Conservation (phyloP, 2,329 filamentous ascomycete species). For the Ascosphaera apis region DNA sequence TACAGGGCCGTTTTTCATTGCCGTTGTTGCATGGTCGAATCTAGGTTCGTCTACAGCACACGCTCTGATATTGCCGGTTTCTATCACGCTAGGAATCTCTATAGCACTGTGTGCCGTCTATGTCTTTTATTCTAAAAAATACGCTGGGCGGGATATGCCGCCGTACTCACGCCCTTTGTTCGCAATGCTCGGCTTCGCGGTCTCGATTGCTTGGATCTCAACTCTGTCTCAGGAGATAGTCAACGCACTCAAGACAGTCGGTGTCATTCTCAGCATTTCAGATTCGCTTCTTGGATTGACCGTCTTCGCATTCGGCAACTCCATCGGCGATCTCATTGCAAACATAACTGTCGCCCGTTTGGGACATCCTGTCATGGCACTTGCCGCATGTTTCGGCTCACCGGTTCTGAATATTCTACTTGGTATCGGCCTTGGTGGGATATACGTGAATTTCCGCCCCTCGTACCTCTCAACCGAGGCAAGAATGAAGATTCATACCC, state of each 20-base stretch:
- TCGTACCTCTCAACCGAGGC: constrained; percentile 4
- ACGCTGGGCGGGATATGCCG: constrained; percentile 32
- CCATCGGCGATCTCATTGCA: constrained; percentile 76
- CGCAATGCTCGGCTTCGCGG: constrained; percentile 74
- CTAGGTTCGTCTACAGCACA: constrained; percentile 31
- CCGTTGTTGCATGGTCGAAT: constrained; percentile 40
- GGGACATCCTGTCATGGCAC: constrained; percentile 89
- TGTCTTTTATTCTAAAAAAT: constrained; percentile 35
- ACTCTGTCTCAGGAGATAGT: constrained; percentile 92
- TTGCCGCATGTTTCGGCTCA: constrained; percentile 88
- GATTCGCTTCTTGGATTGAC: constrained; percentile 89
- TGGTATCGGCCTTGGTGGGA: constrained; percentile 75
- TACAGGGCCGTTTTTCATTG: constrained; percentile 63
- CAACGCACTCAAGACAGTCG: constrained; percentile 75
- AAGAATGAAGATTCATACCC: constrained; percentile 1
- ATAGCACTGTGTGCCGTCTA: constrained; percentile 42
- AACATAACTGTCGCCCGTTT: constrained; percentile 84
- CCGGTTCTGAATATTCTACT: constrained; percentile 95
- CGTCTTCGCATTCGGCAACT: constrained; percentile 91
- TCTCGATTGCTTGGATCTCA: constrained; percentile 88
- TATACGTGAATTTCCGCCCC: constrained; percentile 65
- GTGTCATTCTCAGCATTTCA: constrained; percentile 76
- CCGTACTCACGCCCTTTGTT: constrained; percentile 55
- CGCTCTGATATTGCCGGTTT: constrained; percentile 31
- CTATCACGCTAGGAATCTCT: constrained; percentile 47